phyloP scores from a whole-genome alignment of 1,284 basidiomycete species.

The Melampsora occidentalis region DNA sequence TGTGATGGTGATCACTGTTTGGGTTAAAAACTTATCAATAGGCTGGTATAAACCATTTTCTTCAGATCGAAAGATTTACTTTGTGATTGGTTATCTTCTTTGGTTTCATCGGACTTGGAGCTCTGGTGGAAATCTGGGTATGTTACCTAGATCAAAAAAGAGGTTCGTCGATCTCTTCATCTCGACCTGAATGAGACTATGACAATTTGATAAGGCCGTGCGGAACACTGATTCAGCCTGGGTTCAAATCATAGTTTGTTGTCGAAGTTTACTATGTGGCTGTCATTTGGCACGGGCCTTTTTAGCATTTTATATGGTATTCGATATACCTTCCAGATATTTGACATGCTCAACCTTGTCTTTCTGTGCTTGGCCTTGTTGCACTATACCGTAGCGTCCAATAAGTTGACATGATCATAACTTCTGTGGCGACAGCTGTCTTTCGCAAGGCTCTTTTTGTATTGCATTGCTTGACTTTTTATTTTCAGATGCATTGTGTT shows the following conservation, averaged over 20 bases:
- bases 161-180: not conserved
- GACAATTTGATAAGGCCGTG: not conserved
- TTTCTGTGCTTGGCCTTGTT: not conserved
- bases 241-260: not conserved
- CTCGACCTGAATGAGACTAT: not conserved
- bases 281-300: slow-evolving; percentile 18
- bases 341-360: slow-evolving; percentile 9
- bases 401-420: not conserved
- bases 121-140: not conserved
- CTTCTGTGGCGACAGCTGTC: not conserved
- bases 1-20: slow-evolving; percentile 77
- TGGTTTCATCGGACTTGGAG: slow-evolving; percentile 48
- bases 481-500: not conserved
- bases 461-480: not conserved
- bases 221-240: not conserved
- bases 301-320: slow-evolving; percentile 18
- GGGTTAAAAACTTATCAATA: slow-evolving; percentile 69
- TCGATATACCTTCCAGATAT: not conserved
- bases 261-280: not conserved
- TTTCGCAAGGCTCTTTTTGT: not conserved
- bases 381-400: not conserved
- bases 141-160: not conserved
- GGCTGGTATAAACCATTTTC: slow-evolving; percentile 53
- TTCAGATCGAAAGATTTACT: slow-evolving; percentile 53
- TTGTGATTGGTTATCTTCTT: slow-evolving; percentile 51